phyloP scores from a whole-genome alignment of 345 rosid genomes.

The Cardamine occulta region DNA sequence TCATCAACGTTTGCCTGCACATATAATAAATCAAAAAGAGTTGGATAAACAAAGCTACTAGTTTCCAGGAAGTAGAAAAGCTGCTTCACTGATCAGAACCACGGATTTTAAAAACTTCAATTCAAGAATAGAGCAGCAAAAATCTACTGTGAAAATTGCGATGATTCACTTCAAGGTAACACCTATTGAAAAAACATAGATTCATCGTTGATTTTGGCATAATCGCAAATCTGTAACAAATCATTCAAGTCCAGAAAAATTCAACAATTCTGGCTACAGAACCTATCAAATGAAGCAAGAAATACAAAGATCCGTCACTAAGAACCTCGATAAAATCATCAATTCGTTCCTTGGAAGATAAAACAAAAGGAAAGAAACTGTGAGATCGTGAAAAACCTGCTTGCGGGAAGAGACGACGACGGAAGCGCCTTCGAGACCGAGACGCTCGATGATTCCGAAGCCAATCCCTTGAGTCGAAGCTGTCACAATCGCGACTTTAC shows the following conservation, averaged over 20 bases:
- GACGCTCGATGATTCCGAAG: slow-evolving; percentile 69
- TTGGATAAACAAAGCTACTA: not conserved
- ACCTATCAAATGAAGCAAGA: not conserved
- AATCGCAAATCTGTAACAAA: not conserved
- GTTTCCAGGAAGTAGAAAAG: not conserved
- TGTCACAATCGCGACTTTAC: slow-evolving; percentile 86
- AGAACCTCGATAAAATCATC: no score
- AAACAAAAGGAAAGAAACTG: not conserved
- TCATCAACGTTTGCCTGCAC: slow-evolving; percentile 81
- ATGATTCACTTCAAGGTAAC: not conserved
- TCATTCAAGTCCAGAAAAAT: not conserved
- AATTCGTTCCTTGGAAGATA: no score
- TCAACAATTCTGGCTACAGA: not conserved
- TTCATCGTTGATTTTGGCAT: not conserved
- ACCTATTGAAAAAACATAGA: not conserved
- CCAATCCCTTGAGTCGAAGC: slow-evolving; percentile 99
- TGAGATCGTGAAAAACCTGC: slow-evolving; percentile 39
- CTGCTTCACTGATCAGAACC: not conserved
- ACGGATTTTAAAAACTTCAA: not conserved
- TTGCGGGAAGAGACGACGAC: slow-evolving; percentile 50
- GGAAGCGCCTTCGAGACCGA: slow-evolving; percentile 68
- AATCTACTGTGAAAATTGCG: not conserved
- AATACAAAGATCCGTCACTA: slow-evolving; percentile 7
- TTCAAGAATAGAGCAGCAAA: not conserved
- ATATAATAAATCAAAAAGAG: not conserved